Evolutionary conservation across 805 yeast genomes (phyloP).

Genomic region (Pichia scutulata): DNA sequence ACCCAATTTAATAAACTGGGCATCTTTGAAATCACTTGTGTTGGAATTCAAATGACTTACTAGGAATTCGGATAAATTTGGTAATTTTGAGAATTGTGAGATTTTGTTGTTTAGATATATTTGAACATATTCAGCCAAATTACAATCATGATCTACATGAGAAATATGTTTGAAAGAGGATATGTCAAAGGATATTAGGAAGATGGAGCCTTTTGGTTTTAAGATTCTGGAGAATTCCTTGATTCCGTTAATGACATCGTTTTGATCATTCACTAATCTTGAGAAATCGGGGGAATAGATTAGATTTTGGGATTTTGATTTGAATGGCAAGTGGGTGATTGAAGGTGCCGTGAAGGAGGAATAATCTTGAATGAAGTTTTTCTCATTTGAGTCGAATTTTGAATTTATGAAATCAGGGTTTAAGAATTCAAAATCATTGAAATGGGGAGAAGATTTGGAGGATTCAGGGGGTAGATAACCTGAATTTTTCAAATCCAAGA

Average conservation of each 20-base stretch:
- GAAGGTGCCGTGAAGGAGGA: conserved; percentile 27
- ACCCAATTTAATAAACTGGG: conserved; percentile 5
- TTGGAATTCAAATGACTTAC: background rate
- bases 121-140: conserved; percentile 6
- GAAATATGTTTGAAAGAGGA: conserved; percentile 6
- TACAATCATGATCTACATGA: background rate
- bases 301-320: conserved; percentile 22
- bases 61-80: background rate
- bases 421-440: conserved; percentile 14
- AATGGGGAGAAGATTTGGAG: conserved; percentile 17
- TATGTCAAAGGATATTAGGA: conserved; percentile 25
- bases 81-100: conserved; percentile 3
- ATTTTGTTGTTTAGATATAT: conserved; percentile 2
- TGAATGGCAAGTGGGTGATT: conserved; percentile 22
- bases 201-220: conserved; percentile 25
- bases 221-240: conserved; percentile 26
- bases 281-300: conserved; percentile 24
- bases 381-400: conserved; percentile 19
- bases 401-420: conserved; percentile 15
- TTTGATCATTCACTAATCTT: conserved; percentile 12
- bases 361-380: conserved; percentile 20
- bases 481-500: conserved; percentile 20
- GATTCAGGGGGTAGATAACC: conserved; percentile 18
- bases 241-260: conserved; percentile 16
- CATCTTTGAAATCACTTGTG: background rate